A percentile compares a stretch with the other conserved stretches of the same genome.
Conservation (phyloP, 2,329 filamentous ascomycete genomes). For the Colletotrichum sp. region DNA sequence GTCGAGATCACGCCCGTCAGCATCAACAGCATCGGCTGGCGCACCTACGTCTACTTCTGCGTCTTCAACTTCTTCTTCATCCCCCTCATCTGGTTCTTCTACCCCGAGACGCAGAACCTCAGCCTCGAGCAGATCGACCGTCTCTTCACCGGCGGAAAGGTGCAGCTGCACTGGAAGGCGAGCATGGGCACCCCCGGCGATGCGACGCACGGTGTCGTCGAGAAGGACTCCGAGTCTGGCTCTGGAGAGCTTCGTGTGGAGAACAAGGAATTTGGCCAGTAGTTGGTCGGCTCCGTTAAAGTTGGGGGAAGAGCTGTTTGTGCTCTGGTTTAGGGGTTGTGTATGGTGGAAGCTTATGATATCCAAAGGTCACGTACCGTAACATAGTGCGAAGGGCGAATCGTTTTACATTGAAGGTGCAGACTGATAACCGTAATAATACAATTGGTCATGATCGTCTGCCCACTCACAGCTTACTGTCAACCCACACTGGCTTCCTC, state of each 20-base stretch:
- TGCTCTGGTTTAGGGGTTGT: too few species aligned
- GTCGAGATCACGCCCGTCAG: slow-evolving; percentile 43
- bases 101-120: slow-evolving; percentile 52
- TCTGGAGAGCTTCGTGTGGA: slow-evolving; percentile 16
- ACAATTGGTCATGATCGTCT: not conserved
- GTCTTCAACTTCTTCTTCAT: slow-evolving; percentile 42
- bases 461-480: slow-evolving; percentile 59
- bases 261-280: not conserved
- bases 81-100: slow-evolving; percentile 52
- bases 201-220: not conserved
- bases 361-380: not conserved
- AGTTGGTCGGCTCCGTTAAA: too few species aligned
- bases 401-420: not conserved
- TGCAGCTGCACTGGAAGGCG: slow-evolving; percentile 34
- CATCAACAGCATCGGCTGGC: slow-evolving; percentile 40
- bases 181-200: slow-evolving; percentile 36
- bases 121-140: slow-evolving; percentile 55
- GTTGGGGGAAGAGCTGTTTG: not conserved
- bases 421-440: not conserved
- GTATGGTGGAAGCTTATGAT: not conserved
- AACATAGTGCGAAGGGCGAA: not conserved
- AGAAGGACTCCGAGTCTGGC: slow-evolving; percentile 15
- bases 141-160: slow-evolving; percentile 37
- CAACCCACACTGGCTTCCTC: slow-evolving; percentile 70
- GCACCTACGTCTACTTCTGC: slow-evolving; percentile 42